Percentiles rank a stretch among this genome's conserved stretches.
phyloP scores from a whole-genome alignment of 306 rosid species.

The Vigna mungo region DNA sequence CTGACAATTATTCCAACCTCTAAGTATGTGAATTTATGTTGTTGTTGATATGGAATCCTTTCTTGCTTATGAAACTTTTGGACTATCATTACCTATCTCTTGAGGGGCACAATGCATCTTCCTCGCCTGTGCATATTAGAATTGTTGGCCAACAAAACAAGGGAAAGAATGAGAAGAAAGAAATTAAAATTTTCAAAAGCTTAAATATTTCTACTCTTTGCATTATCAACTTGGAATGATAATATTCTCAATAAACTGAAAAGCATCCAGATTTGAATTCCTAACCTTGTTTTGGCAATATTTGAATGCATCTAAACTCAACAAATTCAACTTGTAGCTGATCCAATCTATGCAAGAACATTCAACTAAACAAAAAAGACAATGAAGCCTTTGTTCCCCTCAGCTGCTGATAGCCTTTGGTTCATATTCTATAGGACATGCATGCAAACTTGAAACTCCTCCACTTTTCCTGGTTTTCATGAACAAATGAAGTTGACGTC shows the following conservation, averaged over 20 bases:
- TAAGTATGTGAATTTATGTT: slow-evolving; percentile 45
- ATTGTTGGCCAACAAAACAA: slow-evolving; percentile 9
- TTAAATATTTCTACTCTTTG: neutral
- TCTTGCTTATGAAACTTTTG: slow-evolving; percentile 52
- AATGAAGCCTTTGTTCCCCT: slow-evolving; percentile 35
- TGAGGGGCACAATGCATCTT: slow-evolving; percentile 72
- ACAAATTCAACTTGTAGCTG: slow-evolving; percentile 34
- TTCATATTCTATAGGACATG: slow-evolving; percentile 36
- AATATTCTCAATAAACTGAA: slow-evolving; percentile 16
- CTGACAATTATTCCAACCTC: slow-evolving; percentile 49
- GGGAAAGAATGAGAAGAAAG: slow-evolving; percentile 10
- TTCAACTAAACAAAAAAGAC: slow-evolving; percentile 30
- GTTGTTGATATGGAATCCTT: slow-evolving; percentile 52
- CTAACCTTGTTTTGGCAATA: slow-evolving; percentile 39
- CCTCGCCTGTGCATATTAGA: slow-evolving; percentile 54
- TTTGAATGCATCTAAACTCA: slow-evolving; percentile 35
- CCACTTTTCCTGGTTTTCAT: slow-evolving; percentile 29
- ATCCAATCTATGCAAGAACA: slow-evolving; percentile 39
- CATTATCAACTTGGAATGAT: slow-evolving; percentile 11
- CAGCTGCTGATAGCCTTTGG: slow-evolving; percentile 24
- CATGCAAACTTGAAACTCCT: neutral
- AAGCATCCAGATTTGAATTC: neutral
- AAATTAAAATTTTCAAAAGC: slow-evolving; percentile 19
- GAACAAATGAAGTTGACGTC: slow-evolving; percentile 38
- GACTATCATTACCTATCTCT: slow-evolving; percentile 54